Percentiles rank a stretch among this genome's conserved stretches.
Conservation (phyloP, 202 grass and related monocot genomes). For the Schoenoplectus tabernaemontani region DNA sequence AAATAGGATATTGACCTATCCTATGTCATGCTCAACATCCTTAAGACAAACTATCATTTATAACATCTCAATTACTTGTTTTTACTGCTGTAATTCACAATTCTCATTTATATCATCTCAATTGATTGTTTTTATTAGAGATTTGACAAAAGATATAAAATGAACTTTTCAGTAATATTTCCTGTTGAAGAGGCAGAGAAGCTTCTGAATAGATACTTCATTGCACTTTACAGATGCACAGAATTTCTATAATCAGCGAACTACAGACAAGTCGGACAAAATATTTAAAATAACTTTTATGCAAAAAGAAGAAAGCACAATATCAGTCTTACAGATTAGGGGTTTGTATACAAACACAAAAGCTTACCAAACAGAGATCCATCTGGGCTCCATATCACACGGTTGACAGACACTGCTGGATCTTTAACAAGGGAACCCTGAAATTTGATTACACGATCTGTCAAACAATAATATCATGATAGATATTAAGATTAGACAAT, state of each 20-base stretch:
- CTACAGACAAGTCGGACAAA: background rate
- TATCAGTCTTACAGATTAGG: background rate
- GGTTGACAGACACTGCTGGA: conserved; percentile 75
- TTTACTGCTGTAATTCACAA: background rate
- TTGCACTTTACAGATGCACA: background rate
- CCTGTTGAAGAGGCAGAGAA: background rate
- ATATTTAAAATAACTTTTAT: no score
- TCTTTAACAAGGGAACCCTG: conserved; percentile 88
- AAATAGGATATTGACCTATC: background rate
- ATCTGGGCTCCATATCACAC: conserved; percentile 94
- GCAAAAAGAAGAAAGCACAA: no score
- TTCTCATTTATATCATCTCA: no score
- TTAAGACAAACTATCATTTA: background rate
- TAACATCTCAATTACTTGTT: background rate
- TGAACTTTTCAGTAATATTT: no score
- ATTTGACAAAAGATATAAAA: no score
- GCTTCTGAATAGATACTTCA: no score
- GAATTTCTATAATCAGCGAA: background rate
- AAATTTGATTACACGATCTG: conserved; percentile 14
- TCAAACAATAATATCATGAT: background rate
- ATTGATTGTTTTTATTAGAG: no score
- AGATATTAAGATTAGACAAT: no score
- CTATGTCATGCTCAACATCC: background rate
- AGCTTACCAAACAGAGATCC: conserved; percentile 87
- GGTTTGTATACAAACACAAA: conserved; percentile 5